Evolutionary conservation across 2,329 filamentous ascomycete species (phyloP), one percentile per base, ranked within the genome.

Genomic region (Colletotrichum plurivorum): DNA sequence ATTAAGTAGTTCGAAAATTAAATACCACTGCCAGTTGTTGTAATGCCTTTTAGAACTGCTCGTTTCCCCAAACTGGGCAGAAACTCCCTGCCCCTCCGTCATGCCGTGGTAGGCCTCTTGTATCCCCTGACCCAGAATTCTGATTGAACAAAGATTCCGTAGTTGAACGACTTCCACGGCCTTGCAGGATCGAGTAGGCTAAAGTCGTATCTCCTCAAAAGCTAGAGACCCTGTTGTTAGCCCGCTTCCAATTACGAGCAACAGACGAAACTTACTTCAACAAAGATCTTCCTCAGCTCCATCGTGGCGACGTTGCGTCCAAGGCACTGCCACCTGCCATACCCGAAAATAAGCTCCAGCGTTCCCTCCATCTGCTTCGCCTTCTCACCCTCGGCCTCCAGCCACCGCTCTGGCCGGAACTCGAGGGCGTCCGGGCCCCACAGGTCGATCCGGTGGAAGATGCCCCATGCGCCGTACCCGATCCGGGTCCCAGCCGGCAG

Each of bases 311-410:
- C 75, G 0, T 76, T 77, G 4, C 78, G 76, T 1, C 82, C 82
- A 13, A 83, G 68, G 51, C 82, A 84, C 49, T 77, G 75, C 76
- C 78, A 83, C 4, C 76, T 65, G 0, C 83, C 82, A 25, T 79
- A 78, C 2, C 81, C 77, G 62, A 84, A 84, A 0, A 82, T 74
- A 10, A 83, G 63, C 15, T 83, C 82, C 16, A 81, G 63, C 0
- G 77, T 76, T 45, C 73, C 73, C 67, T 83, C 79, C 79, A 81
- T 82, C 39, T 71, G 68, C 15, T 69, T 76, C 0, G 76, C 53
- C 31, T 75, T 76, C 22, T 80, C 80, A 1, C 73, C 67, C 0
- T 73, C 51, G 0, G 74, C 77, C 15, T 69, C 70, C 6, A 72
- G 27, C 70, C 70, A 72, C 7, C 70, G 69, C 51, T 71, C 70